Base-by-base conservation (phyloP, 2,329 filamentous ascomycete genomes). In the Fusarium coicis region DNA sequence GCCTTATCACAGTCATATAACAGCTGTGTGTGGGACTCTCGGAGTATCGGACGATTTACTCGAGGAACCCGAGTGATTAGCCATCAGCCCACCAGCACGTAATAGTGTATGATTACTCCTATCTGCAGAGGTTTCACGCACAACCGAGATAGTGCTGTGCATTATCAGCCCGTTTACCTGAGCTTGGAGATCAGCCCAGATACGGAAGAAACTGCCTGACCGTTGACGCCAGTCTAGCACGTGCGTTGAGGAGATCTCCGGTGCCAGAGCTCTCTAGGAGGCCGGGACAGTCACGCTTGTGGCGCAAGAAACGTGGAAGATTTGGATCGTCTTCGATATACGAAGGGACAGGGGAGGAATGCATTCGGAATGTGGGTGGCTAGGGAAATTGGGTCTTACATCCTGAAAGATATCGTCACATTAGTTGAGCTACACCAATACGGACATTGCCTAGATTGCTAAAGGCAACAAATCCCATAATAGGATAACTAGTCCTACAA, bases 1-100 rank as follows among this genome's bases (percentile, higher is more conserved):
- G 60, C 26, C 36, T 40, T 49, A 37, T 39, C 49, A 70, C n/a
- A 23, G 28, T 66, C 44, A 70, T 70, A 70, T 70, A 70, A 12
- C 21, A 23, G 30, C 30, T 42, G 39, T 36, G 40, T 46, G 34
- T 26, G 37, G 40, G 30, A 32, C 6, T 16, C 26, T 42, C 64
- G 53, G 63, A 28, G 19, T 18, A 34, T 43, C n/a, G 36, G 49
- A 32, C 32, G 23, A 18, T 44, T 46, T 52, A 34, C 36, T 36
- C 15, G 36, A 32, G 30, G 36, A 32, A 23, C 4, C 32, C 56
- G 34, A 53, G 23, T 40, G 54, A 63, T 21, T 23, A 39, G n/a
- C 30, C 30, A 54, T 54, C 54, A 66, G 43, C 39, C 55, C 67
- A 66, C 53, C 30, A 37, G 49, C 11, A 40, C 42, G 43, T 53